Evolutionary conservation across 306 rosid genomes (phyloP).

Genomic region (Corylus americana): DNA sequence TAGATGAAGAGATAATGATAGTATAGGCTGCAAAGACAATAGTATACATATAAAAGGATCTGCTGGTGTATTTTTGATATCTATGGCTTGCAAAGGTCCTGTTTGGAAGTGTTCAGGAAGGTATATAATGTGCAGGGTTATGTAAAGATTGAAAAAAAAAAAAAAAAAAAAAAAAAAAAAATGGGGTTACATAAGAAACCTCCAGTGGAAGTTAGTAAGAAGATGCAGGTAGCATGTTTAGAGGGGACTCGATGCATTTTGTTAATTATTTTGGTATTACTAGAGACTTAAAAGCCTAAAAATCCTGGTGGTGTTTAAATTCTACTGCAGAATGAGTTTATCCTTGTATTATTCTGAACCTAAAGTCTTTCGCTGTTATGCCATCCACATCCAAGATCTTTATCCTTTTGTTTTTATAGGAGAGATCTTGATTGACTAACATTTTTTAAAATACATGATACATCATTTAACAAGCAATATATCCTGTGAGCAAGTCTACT

Average conservation of each 20-base stretch:
- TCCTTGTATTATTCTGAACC: background rate
- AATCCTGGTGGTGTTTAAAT: background rate
- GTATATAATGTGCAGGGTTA: background rate
- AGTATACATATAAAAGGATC: background rate
- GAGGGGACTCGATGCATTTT: background rate
- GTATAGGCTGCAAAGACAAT: background rate
- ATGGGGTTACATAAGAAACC: background rate
- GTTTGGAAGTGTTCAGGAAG: background rate
- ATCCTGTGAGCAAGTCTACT: too few species aligned
- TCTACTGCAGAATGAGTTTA: background rate
- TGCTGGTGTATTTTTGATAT: background rate
- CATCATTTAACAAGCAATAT: background rate
- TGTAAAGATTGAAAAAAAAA: background rate
- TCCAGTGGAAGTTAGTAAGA: background rate
- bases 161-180: background rate
- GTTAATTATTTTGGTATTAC: background rate
- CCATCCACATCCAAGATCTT: background rate
- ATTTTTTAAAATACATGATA: slow-evolving; percentile 11
- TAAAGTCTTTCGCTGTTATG: background rate
- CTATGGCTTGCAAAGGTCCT: background rate
- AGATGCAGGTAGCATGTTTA: background rate
- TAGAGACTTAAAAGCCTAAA: background rate
- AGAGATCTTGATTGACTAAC: slow-evolving; percentile 1
- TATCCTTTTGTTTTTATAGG: background rate
- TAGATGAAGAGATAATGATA: background rate